phyloP scores from a whole-genome alignment of 2,329 filamentous ascomycete species.

The Aspergillus nomiae region DNA sequence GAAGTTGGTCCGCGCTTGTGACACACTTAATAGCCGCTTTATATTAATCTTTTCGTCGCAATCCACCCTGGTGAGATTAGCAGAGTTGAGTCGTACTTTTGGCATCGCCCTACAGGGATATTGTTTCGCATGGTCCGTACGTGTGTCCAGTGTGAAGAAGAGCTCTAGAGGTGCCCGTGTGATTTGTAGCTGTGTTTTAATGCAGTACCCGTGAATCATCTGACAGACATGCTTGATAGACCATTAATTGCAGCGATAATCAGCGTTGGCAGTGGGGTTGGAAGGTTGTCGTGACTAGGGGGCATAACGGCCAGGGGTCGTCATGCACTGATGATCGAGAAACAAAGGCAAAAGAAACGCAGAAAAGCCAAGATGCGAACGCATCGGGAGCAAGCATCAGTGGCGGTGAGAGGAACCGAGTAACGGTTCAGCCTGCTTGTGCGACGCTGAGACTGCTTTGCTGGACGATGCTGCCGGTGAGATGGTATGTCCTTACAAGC shows the following conservation, averaged over 20 bases:
- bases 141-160: not conserved
- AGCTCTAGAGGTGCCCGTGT: not conserved
- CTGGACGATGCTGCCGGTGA: not conserved
- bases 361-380: not conserved
- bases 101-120: not conserved
- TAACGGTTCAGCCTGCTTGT: not conserved
- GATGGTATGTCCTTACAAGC: not conserved
- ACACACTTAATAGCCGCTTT: not conserved
- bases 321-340: not conserved
- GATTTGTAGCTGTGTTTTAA: not conserved
- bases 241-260: not conserved
- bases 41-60: not conserved
- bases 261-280: not conserved
- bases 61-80: not conserved
- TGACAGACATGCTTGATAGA: not conserved
- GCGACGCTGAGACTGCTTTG: not conserved
- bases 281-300: not conserved
- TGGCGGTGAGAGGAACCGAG: not conserved
- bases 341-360: not conserved
- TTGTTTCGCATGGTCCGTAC: too few relatives aligned
- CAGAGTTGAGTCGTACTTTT: not conserved
- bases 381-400: not conserved
- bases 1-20: not conserved
- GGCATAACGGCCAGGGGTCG: not conserved
- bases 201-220: not conserved